phyloP scores from a whole-genome alignment of 2,329 filamentous ascomycete genomes.

The Colletotrichum tofieldiae region DNA sequence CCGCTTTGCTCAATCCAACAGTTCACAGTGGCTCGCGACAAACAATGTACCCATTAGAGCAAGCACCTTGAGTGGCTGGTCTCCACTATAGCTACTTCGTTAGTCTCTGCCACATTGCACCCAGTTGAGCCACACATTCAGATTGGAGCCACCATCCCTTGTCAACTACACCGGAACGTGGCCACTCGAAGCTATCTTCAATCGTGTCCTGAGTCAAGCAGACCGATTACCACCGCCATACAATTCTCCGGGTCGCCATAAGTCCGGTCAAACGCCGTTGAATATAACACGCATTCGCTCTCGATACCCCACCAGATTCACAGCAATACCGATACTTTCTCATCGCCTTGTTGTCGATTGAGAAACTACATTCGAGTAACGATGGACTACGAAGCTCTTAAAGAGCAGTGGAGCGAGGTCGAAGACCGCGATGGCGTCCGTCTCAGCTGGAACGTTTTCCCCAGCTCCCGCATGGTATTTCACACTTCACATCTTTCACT shows the following conservation, averaged over 20 bases:
- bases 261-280: not conserved
- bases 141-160: not conserved
- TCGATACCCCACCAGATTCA: not conserved
- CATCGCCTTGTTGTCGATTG: not conserved
- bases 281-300: not conserved
- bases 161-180: slow-evolving; percentile 6
- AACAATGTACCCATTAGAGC: too few species aligned
- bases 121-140: not conserved
- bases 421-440: slow-evolving; percentile 97
- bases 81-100: not conserved
- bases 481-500: not conserved
- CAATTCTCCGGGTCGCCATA: not conserved
- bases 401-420: slow-evolving; percentile 96
- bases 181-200: slow-evolving; percentile 16
- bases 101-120: not conserved
- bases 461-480: slow-evolving; percentile 94
- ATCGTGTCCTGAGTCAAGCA: not conserved
- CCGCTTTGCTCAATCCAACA: too few species aligned
- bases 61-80: too few species aligned
- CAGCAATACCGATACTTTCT: too few species aligned
- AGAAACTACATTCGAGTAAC: slow-evolving; percentile 1
- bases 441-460: slow-evolving; percentile 98
- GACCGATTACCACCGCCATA: not conserved
- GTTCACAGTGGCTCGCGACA: too few species aligned
- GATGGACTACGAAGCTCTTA: slow-evolving; percentile 95